Conservation (phyloP, 371 early-diverging fungal species). For the Funneliformis caledonium region DNA sequence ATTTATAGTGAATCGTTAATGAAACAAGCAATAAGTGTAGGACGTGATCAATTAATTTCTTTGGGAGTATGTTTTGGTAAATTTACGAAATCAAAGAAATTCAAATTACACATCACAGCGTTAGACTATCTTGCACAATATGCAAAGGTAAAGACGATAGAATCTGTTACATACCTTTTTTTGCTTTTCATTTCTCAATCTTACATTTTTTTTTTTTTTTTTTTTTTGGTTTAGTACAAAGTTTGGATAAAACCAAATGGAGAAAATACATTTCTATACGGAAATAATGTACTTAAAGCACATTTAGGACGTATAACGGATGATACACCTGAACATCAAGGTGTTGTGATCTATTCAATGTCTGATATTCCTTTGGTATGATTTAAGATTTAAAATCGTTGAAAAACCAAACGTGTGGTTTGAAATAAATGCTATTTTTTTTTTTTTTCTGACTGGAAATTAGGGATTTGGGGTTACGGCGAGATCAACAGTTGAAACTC, state of each 20-base stretch:
- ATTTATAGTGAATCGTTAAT: constrained; percentile 84
- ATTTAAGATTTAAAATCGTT: neutral
- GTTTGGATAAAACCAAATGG: constrained; percentile 99
- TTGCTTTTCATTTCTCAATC: neutral
- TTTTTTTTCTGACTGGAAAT: neutral
- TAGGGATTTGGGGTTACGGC: constrained; percentile 99
- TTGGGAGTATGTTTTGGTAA: constrained; percentile 98
- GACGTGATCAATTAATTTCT: constrained; percentile 87
- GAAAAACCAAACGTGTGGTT: neutral
- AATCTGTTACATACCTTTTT: neutral
- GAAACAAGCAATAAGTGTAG: constrained; percentile 83
- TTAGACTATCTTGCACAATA: constrained; percentile 94
- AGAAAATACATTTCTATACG: constrained; percentile 99
- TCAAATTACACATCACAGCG: constrained; percentile 94
- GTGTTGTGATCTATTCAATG: constrained; percentile 96
- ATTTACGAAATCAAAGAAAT: constrained; percentile 98
- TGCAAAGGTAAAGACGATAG: constrained; percentile 70
- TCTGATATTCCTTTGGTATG: constrained; percentile 88
- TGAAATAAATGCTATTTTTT: neutral
- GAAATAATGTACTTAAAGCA: constrained; percentile 98
- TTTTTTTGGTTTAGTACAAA: constrained; percentile 65
- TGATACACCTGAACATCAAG: constrained; percentile 97
- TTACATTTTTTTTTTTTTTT: constrained; percentile 4
- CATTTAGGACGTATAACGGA: constrained; percentile 97
- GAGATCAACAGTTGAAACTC: constrained; percentile 86